These are phyloP conservation scores for Clarkia xantiana DNA, from an alignment of 345 rosid species.

Conservation along the genomic window DNA sequence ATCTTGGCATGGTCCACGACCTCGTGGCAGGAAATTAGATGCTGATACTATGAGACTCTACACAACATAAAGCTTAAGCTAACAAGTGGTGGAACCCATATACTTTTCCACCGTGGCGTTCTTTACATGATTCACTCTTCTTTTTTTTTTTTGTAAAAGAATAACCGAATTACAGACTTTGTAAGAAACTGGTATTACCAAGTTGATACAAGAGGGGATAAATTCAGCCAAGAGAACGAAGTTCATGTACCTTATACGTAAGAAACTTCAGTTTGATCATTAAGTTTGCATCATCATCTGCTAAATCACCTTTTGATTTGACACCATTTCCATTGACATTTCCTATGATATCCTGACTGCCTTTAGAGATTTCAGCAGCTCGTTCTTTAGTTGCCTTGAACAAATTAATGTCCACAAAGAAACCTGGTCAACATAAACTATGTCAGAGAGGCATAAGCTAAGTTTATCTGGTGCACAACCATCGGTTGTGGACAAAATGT, in stretches of 20 bases:
- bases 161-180: no score
- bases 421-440: conserved; percentile 31
- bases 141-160: no score
- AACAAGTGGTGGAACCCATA: no score
- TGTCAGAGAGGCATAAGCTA: background rate
- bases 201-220: no score
- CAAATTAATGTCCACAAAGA: conserved; percentile 77
- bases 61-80: no score
- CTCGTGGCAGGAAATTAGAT: no score
- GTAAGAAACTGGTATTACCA: no score
- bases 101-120: no score
- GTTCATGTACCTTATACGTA: conserved; percentile 59
- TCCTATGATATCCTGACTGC: conserved; percentile 16
- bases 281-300: conserved; percentile 76
- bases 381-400: conserved; percentile 63
- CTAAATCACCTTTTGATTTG: conserved; percentile 34
- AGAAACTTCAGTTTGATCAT: conserved; percentile 94
- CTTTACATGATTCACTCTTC: no score
- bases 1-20: no score
- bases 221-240: background rate
- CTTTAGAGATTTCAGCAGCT: conserved; percentile 35
- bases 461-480: background rate
- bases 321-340: conserved; percentile 28
- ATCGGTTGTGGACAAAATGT: background rate
- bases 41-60: no score